phyloP scores from a whole-genome alignment of 768 basidiomycete species.

The Suillus fuscotomentosus region DNA sequence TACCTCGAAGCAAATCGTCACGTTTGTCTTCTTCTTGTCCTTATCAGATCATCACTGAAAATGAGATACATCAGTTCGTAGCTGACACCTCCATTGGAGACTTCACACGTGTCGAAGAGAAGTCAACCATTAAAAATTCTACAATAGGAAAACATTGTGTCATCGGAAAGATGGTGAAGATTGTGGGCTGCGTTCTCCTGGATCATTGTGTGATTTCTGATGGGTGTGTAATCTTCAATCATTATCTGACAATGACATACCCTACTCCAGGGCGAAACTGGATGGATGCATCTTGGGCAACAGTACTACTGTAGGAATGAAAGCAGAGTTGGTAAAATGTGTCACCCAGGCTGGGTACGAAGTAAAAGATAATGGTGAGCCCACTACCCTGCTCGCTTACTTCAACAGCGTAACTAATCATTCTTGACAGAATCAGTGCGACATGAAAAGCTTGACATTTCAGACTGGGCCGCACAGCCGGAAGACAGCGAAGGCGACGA shows the following conservation, averaged over 20 bases:
- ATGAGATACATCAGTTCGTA: conserved; percentile 39
- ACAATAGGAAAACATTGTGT: conserved; percentile 81
- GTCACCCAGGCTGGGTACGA: conserved; percentile 81
- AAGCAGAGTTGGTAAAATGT: conserved; percentile 65
- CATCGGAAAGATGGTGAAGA: conserved; percentile 82
- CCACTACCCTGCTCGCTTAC: neutral
- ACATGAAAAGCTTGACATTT: conserved; percentile 55
- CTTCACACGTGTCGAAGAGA: conserved; percentile 80
- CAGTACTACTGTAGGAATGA: conserved; percentile 68
- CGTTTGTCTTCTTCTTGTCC: conserved; percentile 39
- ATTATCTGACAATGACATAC: conserved; percentile 5
- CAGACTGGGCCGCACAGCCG: conserved; percentile 48
- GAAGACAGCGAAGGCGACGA: conserved; percentile 23
- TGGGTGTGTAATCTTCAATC: conserved; percentile 49
- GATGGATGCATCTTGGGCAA: conserved; percentile 76
- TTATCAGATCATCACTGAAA: conserved; percentile 12
- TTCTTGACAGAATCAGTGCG: conserved; percentile 45
- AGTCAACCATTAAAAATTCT: conserved; percentile 75
- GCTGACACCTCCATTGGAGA: conserved; percentile 60
- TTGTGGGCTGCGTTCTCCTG: conserved; percentile 77
- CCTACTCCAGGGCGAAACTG: conserved; percentile 58
- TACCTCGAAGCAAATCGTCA: conserved; percentile 82
- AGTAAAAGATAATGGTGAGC: conserved; percentile 57
- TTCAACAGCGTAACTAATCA: neutral
- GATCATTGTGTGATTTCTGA: conserved; percentile 90